Conservation (phyloP, 176 grass and related monocot genomes). For the Otatea glauca region DNA sequence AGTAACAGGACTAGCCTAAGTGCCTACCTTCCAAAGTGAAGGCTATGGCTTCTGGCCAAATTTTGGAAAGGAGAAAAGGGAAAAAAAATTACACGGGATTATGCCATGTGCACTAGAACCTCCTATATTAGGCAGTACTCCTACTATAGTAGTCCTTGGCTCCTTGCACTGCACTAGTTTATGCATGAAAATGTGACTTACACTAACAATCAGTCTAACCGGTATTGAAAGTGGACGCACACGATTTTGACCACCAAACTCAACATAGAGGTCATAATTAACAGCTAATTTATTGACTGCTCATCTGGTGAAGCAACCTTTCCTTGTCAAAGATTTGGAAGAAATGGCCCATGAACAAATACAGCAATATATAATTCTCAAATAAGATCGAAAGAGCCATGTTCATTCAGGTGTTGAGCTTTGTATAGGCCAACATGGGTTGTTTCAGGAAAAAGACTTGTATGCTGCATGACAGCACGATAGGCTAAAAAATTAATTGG, state of each 20-base stretch:
- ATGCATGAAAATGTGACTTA: neutral
- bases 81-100: too few species aligned
- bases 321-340: neutral
- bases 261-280: neutral
- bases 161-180: neutral
- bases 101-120: too few species aligned
- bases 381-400: neutral
- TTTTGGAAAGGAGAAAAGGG: too few species aligned
- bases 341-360: neutral
- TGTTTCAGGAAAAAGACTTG: neutral
- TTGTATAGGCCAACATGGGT: neutral
- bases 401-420: neutral
- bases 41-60: too few species aligned
- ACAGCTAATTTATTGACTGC: neutral
- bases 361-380: neutral
- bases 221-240: neutral
- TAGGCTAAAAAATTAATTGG: neutral
- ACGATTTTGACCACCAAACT: neutral
- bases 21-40: too few species aligned
- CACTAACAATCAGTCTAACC: neutral
- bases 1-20: too few species aligned
- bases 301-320: constrained; percentile 1
- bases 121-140: too few species aligned
- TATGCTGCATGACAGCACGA: too few species aligned
- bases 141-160: too few species aligned